Evolutionary conservation across 176 grass and related monocot species (phyloP), one percentile per base, ranked within the genome.

Genomic region (Pontederia crassipes): DNA sequence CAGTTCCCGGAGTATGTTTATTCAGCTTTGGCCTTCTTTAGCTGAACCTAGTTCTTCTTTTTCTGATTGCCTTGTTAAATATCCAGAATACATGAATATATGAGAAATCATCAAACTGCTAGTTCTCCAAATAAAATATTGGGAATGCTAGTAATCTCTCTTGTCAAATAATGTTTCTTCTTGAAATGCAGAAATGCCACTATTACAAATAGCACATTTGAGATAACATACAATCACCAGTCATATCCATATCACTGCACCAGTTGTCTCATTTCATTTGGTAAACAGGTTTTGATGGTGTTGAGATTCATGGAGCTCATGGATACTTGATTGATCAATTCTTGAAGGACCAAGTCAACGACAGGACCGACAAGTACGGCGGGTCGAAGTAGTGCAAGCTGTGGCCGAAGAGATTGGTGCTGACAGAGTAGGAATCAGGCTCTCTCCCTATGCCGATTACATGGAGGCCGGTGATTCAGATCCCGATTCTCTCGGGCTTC

Each of bases 301-400:
- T 79, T 35, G 75, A 87, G 52, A 69, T 87, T 63, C 79, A 87
- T 11, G 79, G 79, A 0, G 79, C 72, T 2, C 47, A 87, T 27
- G 79, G 84, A 8, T 87, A 76, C 66, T 4, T 87, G 45, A 73
- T 82, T 4, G 79, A 87, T 57, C 75, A 87, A 62, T 87, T 87
- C 58, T 71, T 87, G 62, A 87, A 87, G 69, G 84, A 82, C 52
- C 77, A 69, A 48, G 60, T 73, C 24, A 86, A 86, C 18, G 72
- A 81, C 40, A 73, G 77, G 15, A 59, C 32, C 35, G 84, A 87
- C 24, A n/a, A 79, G 28, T 87, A 82, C 9, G 79, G 79, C 15
- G 76, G 79, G 0, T 87, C 2, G 76, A 82, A 59, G n/a, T 82
- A 8, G 67, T 82, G 7, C 52, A 63, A 13, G 72, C 73, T 27